A percentile compares a stretch with the other conserved stretches of the same genome.
These are phyloP conservation scores for Gnaphalium uliginosum DNA, from an alignment of 129 eudicot species.

Conservation along the genomic window DNA sequence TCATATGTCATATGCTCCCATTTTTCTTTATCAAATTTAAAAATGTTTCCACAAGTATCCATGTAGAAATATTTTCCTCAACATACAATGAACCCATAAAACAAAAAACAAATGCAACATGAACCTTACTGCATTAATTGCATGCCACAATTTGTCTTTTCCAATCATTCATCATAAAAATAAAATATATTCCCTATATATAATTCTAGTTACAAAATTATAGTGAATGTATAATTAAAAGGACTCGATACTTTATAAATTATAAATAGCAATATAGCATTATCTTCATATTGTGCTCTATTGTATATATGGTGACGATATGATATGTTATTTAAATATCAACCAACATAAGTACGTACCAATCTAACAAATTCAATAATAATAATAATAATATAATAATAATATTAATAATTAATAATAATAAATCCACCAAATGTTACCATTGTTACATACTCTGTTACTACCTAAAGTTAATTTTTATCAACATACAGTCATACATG, in stretches of 20 bases:
- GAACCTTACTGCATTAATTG: conserved; percentile 24
- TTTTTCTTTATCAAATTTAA: no score
- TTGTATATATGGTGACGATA: no score
- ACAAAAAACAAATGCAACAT: neutral
- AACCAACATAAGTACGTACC: no score
- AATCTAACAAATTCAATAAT: no score
- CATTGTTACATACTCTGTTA: no score
- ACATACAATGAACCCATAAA: conserved; percentile 8
- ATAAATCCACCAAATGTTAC: no score
- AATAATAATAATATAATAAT: no score
- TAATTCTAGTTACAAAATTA: neutral
- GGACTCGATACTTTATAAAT: neutral
- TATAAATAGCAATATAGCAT: no score
- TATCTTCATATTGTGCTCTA: neutral
- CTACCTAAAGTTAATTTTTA: no score
- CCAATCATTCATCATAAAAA: conserved; percentile 22
- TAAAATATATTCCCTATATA: neutral
- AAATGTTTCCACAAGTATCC: neutral
- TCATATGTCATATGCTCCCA: neutral
- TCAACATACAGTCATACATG: no score
- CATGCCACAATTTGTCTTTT: conserved; percentile 22
- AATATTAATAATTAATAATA: no score
- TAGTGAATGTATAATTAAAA: neutral
- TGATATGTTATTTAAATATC: neutral
- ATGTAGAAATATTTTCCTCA: neutral